Base-by-base conservation (phyloP, 768 basidiomycete species). In the Tylopilus sp. region DNA sequence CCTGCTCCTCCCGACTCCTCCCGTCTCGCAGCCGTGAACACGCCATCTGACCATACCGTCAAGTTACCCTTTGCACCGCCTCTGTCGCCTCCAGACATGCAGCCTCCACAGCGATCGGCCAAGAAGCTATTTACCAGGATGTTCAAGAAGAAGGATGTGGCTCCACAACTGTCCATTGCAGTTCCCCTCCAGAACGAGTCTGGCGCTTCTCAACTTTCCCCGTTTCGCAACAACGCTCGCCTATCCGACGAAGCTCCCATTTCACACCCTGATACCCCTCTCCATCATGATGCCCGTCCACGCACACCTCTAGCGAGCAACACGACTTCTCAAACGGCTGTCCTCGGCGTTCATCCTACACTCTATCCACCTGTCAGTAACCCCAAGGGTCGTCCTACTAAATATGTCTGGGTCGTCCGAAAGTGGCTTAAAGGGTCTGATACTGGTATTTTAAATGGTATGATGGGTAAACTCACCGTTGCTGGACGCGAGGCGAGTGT, bases 321-420 rank as follows among this genome's bases (percentile, higher is more conserved):
- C 14, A 38, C 47, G 21, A 40, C 66, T 14, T 65, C 76, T 34
- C 75, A 78, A 40, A 72, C 77, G 4, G 68, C 78, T 2, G 70
- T 81, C n/a, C 77, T 92, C 4, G 89, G 88, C 22, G 81, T 90
- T 44, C 84, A 89, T 55, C 79, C 89, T 4, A 76, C 78, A 1
- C 75, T 86, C 19, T 81, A 80, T 41, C 80, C 85, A 16, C 74
- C 80, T 11, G 59, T 64, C 34, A 59, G 56, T 46, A 73, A 66
- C 17, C 74, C 68, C 48, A 70, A 53, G 34, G 74, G 72, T 6
- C 71, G 76, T 3, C 74, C 78, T 2, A 70, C 67, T 10, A 71
- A 70, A 70, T 91, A 93, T 53, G 81, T 87, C 6, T 93, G 90
- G 90, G 75, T 86, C 19, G 82, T 90, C 25, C 75, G 84, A 45